Evolutionary conservation across 2,329 filamentous ascomycete species (phyloP).

Genomic region (Volutella citrinella): DNA sequence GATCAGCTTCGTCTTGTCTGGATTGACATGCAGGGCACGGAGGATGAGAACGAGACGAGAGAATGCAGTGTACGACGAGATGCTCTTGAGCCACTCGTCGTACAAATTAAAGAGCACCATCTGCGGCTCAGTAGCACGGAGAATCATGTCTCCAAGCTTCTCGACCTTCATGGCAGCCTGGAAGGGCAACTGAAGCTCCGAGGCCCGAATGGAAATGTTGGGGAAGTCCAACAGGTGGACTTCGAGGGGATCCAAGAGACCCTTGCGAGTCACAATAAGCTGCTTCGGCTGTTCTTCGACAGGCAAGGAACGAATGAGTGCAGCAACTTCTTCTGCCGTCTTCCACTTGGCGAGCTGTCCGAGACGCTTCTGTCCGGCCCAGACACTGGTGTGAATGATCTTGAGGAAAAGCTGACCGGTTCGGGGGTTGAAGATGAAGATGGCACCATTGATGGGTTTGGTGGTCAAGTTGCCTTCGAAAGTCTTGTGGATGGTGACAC

Average conservation of each 20-base stretch:
- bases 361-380: slow-evolving; percentile 98
- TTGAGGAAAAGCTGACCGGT: slow-evolving; percentile 97
- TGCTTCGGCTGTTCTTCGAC: slow-evolving; percentile 99
- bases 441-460: slow-evolving; percentile 98
- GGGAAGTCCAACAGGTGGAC: slow-evolving; percentile 98
- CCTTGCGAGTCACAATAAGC: slow-evolving; percentile 96
- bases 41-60: slow-evolving; percentile 91
- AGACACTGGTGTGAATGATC: slow-evolving; percentile 99
- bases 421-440: slow-evolving; percentile 99
- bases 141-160: slow-evolving; percentile 98
- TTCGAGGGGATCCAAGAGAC: slow-evolving; percentile 92
- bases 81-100: slow-evolving; percentile 97
- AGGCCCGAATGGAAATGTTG: slow-evolving; percentile 97
- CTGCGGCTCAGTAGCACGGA: slow-evolving; percentile 96
- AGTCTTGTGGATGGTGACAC: slow-evolving; percentile 99
- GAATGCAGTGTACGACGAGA: slow-evolving; percentile 98
- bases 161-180: slow-evolving; percentile 99
- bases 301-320: slow-evolving; percentile 88
- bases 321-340: slow-evolving; percentile 98
- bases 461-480: slow-evolving; percentile 99
- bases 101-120: slow-evolving; percentile 99
- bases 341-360: slow-evolving; percentile 99
- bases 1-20: slow-evolving; percentile 96
- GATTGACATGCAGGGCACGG: slow-evolving; percentile 93
- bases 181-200: slow-evolving; percentile 95